Evolutionary conservation across 495 filamentous ascomycete species (phyloP).

Genomic region (Lophiostoma macrostomum): DNA sequence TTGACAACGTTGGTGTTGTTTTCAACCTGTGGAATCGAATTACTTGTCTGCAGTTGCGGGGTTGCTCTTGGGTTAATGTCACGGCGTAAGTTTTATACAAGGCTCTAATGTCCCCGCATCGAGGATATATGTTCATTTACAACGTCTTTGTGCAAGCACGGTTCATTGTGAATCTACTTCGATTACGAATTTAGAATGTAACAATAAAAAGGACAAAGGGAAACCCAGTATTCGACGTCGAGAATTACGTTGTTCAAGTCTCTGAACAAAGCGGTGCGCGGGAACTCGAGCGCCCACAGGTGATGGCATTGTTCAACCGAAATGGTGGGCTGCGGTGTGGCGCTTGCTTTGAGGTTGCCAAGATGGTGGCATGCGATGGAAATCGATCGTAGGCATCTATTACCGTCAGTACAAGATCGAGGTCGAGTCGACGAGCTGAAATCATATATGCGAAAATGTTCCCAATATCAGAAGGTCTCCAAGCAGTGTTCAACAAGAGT

Average conservation of each 20-base stretch:
- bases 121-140: conserved; percentile 11
- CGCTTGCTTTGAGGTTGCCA: no score
- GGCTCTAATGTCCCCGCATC: not conserved
- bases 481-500: conserved; percentile 34
- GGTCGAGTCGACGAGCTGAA: no score
- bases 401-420: no score
- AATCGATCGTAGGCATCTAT: no score
- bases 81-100: not conserved
- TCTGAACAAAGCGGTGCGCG: conserved; percentile 12
- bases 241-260: no score
- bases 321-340: no score
- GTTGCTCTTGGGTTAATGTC: not conserved
- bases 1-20: no score
- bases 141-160: conserved; percentile 12
- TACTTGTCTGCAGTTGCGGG: not conserved
- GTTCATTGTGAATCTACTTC: not conserved
- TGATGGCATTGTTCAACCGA: no score
- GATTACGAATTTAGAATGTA: not conserved
- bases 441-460: no score
- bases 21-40: no score
- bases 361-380: no score
- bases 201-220: conserved; percentile 6
- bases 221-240: not conserved
- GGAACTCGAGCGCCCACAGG: no score
- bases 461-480: conserved; percentile 38